phyloP scores from a whole-genome alignment of 257 asterid genomes.

The Fraxinus anomala region DNA sequence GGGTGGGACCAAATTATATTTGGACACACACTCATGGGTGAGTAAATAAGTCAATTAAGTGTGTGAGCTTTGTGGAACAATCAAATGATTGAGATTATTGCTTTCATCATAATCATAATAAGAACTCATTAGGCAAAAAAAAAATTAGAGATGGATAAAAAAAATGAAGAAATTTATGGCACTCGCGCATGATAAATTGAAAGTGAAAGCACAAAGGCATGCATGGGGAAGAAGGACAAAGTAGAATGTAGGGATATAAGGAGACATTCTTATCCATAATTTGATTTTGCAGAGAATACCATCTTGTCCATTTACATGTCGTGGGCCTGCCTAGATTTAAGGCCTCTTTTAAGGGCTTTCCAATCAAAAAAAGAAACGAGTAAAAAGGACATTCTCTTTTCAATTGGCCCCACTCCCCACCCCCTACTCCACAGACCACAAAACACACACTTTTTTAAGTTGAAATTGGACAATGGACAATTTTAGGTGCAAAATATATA shows the following conservation, averaged over 20 bases:
- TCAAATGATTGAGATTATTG: conserved; percentile 46
- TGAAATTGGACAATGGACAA: no score
- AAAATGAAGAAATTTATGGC: background rate
- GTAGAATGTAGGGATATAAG: conserved; percentile 43
- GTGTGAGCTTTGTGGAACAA: conserved; percentile 23
- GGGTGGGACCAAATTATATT: background rate
- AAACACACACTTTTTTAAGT: no score
- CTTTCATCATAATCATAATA: conserved; percentile 29
- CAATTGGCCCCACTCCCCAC: background rate
- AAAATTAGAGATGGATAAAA: background rate
- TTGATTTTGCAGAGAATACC: conserved; percentile 25
- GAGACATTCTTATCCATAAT: conserved; percentile 32
- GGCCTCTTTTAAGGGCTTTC: no score
- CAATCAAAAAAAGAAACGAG: background rate
- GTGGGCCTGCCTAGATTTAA: conserved; percentile 24
- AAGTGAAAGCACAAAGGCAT: conserved; percentile 43
- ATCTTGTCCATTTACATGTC: conserved; percentile 23
- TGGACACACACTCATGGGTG: background rate
- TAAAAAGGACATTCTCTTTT: conserved; percentile 30
- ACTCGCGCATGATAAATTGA: conserved; percentile 40
- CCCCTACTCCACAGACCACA: no score
- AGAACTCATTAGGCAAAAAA: conserved; percentile 22
- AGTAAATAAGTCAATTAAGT: conserved; percentile 15
- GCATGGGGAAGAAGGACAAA: conserved; percentile 22
- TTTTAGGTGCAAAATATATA: no score